Evolutionary conservation across 441 rosid species (phyloP).

Genomic region (Daphne laureola): DNA sequence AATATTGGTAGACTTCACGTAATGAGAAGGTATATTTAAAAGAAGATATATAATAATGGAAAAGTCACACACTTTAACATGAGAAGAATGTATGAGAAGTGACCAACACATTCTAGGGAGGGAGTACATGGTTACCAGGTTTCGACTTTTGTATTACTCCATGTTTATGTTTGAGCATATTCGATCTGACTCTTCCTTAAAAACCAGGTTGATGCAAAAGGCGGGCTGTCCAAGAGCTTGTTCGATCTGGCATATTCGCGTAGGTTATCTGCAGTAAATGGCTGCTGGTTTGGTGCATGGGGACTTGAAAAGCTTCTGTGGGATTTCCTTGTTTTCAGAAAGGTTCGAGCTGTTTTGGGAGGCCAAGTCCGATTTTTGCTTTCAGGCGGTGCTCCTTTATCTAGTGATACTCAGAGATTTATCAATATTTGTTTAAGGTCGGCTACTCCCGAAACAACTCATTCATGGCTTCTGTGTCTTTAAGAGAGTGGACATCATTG

Average conservation of each 20-base stretch:
- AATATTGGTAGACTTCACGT: too few species aligned
- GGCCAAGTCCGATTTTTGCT: conserved; percentile 87
- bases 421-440: conserved; percentile 97
- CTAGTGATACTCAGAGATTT: conserved; percentile 96
- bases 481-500: too few species aligned
- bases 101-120: too few species aligned
- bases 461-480: too few species aligned
- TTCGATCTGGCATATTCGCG: conserved; percentile 91
- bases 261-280: conserved; percentile 79
- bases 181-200: conserved; percentile 13
- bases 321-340: conserved; percentile 77
- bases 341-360: conserved; percentile 82
- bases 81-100: too few species aligned
- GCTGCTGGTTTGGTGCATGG: conserved; percentile 97
- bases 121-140: too few species aligned
- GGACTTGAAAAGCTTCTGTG: conserved; percentile 80
- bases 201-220: conserved; percentile 73
- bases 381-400: conserved; percentile 99
- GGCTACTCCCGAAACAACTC: conserved; percentile 18
- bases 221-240: conserved; percentile 72
- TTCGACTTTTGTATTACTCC: background rate
- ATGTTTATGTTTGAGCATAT: conserved; percentile 12
- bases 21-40: too few species aligned
- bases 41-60: too few species aligned
- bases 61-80: too few species aligned